These are phyloP conservation scores for Metarhizium album DNA, from an alignment of 2,329 filamentous ascomycete genomes.

Conservation along the genomic window DNA sequence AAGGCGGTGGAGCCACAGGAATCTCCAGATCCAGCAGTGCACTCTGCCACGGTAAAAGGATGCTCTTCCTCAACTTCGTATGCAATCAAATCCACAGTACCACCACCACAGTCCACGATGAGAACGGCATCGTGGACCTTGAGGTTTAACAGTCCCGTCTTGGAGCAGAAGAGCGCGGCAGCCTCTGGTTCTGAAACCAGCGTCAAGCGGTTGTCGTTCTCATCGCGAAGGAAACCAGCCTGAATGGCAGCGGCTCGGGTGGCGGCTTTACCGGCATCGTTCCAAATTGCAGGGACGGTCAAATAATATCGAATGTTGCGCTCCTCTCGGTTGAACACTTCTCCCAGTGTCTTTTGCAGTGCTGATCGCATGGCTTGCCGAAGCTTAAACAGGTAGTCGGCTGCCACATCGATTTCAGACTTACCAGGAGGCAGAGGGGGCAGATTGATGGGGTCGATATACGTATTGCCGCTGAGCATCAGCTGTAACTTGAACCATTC, in stretches of 20 bases:
- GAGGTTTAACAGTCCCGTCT: slow-evolving; percentile 88
- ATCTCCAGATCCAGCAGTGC: slow-evolving; percentile 92
- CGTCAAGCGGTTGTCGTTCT: slow-evolving; percentile 93
- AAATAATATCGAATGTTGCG: slow-evolving; percentile 96
- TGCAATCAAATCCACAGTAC: slow-evolving; percentile 96
- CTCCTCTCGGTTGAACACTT: slow-evolving; percentile 96
- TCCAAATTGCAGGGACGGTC: slow-evolving; percentile 99
- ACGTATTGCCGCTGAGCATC: slow-evolving; percentile 97
- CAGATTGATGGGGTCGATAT: slow-evolving; percentile 98
- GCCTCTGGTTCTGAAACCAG: slow-evolving; percentile 95
- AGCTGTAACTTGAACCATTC: slow-evolving; percentile 99
- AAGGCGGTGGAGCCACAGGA: slow-evolving; percentile 97
- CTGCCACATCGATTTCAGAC: slow-evolving; percentile 98
- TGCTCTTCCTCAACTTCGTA: slow-evolving; percentile 98
- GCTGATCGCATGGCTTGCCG: slow-evolving; percentile 94
- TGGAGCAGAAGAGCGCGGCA: slow-evolving; percentile 93
- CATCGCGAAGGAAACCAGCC: slow-evolving; percentile 89
- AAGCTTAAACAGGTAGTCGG: slow-evolving; percentile 96
- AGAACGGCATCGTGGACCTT: slow-evolving; percentile 98
- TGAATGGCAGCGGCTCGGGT: slow-evolving; percentile 93
- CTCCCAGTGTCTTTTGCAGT: slow-evolving; percentile 89
- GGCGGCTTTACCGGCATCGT: slow-evolving; percentile 94
- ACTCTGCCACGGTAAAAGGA: slow-evolving; percentile 93
- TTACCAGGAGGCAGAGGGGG: slow-evolving; percentile 94
- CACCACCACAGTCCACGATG: slow-evolving; percentile 96